These are phyloP conservation scores for Olyra latifolia DNA, from an alignment of 176 grass and related monocot species.

Conservation along the genomic window DNA sequence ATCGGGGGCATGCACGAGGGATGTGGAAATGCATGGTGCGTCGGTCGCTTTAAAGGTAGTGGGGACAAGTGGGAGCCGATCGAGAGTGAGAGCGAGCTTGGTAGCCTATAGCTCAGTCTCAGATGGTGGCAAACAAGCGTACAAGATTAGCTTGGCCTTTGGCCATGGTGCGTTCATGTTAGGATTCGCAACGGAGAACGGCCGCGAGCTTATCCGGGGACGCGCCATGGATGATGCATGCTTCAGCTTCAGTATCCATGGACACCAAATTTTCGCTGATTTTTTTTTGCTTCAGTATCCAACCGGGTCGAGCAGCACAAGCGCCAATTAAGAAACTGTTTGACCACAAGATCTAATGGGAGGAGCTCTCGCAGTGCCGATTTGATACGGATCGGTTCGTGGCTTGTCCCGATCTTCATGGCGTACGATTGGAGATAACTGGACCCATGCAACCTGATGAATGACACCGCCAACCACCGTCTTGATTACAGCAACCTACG, in stretches of 20 bases:
- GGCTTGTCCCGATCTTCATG: too few species aligned
- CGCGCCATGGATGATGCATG: background rate
- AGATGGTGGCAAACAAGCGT: slow-evolving; percentile 38
- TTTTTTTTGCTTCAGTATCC: background rate
- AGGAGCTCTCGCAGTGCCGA: background rate
- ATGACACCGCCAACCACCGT: too few species aligned
- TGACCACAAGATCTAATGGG: background rate
- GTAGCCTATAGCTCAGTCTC: background rate
- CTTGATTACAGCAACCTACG: too few species aligned
- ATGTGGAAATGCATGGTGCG: background rate
- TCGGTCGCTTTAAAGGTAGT: slow-evolving; percentile 4
- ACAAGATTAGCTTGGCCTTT: slow-evolving; percentile 31
- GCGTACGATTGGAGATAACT: too few species aligned
- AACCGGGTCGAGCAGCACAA: background rate
- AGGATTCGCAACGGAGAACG: slow-evolving; percentile 30
- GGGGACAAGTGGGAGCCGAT: slow-evolving; percentile 23
- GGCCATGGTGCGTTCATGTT: slow-evolving; percentile 30
- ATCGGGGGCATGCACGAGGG: background rate
- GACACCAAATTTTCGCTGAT: background rate
- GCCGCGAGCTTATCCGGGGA: slow-evolving; percentile 16
- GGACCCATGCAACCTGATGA: too few species aligned
- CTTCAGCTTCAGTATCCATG: slow-evolving; percentile 4
- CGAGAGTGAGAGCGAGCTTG: background rate
- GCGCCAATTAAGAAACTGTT: background rate
- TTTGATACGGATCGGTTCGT: too few species aligned